Evolutionary conservation across 345 rosid genomes (phyloP), one percentile per base, ranked within the genome.

Genomic region (Aethionema arabicum): DNA sequence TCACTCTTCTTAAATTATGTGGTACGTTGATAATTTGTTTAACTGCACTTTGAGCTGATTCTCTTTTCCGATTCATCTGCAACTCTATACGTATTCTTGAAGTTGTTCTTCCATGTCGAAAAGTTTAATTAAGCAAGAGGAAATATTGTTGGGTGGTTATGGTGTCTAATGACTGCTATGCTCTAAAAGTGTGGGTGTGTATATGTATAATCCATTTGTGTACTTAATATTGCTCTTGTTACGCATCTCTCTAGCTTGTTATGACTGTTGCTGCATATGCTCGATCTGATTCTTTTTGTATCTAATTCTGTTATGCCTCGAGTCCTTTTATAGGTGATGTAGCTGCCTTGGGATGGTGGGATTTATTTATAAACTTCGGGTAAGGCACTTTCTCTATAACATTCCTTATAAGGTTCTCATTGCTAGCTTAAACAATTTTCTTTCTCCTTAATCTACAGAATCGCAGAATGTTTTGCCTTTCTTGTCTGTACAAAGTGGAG

Each of bases 311-410:
- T 59, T 6, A 49, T 59, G 47, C 71, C 55, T 52, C 8, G 12
- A 9, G 11, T 47, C 30, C 7, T 61, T 63, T 11, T 57, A 68
- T 85, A 88, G 98, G 96, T 73, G 96, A 85, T 64, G 84, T 91
- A 45, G 83, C 74, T 32, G 88, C 87, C 16, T 77, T 91, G 61
- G 92, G 92, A 72, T 91, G 95, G 98, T 91, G 98, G 98, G 98
- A 85, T 74, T 81, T 92, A 56, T 83, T 88, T 74, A 85, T 86
- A 73, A 88, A 86, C 63, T 92, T 79, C 13, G 91, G 98, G 93
- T 86, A 86, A 60, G 13, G 21, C 40, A 40, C 21, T 59, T 69
- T 47, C 33, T 61, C 69, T 57, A 13, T 29, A 37, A 49, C 30
- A 67, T 3, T 31, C 61, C 39, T 37, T 3, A 31, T 30, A 27